Percentiles rank a stretch among this genome's conserved stretches.
phyloP scores from a whole-genome alignment of 495 filamentous ascomycete genomes.

The Terfezia boudieri region DNA sequence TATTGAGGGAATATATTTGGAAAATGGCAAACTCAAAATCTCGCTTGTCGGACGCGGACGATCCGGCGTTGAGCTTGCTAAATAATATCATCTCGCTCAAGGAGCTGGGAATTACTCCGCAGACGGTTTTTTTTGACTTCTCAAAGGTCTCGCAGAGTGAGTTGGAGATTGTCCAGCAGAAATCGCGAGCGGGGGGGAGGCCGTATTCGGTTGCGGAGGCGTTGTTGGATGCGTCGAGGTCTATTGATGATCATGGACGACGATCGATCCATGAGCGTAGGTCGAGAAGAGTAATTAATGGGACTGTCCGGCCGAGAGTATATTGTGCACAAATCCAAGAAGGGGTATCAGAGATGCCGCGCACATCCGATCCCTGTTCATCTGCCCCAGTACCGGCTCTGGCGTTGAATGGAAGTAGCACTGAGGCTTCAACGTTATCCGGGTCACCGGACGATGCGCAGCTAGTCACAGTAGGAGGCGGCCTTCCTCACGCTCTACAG shows the following conservation, averaged over 20 bases:
- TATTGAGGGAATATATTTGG: slow-evolving; percentile 81
- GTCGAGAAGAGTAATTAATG: background rate
- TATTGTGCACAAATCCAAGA: background rate
- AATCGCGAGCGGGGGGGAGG: slow-evolving; percentile 20
- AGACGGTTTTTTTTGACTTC: slow-evolving; percentile 84
- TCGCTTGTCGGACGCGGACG: slow-evolving; percentile 26
- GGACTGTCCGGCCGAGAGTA: background rate
- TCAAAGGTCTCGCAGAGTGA: slow-evolving; percentile 21
- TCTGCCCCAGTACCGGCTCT: slow-evolving; percentile 9
- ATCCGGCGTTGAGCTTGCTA: slow-evolving; percentile 25
- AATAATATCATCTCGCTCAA: slow-evolving; percentile 50
- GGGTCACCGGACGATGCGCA: slow-evolving; percentile 1
- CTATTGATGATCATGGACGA: slow-evolving; percentile 38
- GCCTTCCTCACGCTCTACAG: slow-evolving; percentile 4
- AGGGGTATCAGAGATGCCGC: background rate
- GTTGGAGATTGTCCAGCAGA: slow-evolving; percentile 3
- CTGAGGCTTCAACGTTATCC: slow-evolving; percentile 7
- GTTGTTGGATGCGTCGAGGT: slow-evolving; percentile 74
- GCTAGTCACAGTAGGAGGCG: slow-evolving; percentile 4
- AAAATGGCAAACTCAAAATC: slow-evolving; percentile 48
- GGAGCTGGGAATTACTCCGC: slow-evolving; percentile 47
- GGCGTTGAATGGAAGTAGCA: slow-evolving; percentile 7
- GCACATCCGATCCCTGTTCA: background rate
- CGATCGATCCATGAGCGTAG: background rate
- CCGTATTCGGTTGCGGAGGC: slow-evolving; percentile 74